A percentile compares a stretch with the other conserved stretches of the same genome.
Evolutionary conservation across 805 yeast species (phyloP).

Genomic region (Kodamaea hsintzibuensis): DNA sequence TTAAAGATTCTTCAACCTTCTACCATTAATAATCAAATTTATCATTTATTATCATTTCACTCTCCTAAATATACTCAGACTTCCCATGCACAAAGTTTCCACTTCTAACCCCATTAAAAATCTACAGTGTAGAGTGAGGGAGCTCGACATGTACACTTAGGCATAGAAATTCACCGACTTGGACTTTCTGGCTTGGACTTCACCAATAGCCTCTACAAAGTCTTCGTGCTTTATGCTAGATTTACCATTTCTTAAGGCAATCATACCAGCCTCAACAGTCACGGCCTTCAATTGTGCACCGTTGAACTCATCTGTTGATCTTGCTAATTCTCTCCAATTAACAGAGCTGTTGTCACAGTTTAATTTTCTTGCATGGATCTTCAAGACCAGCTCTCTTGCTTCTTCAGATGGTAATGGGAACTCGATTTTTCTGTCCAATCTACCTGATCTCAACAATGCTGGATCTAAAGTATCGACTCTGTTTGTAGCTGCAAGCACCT

Average conservation of each 20-base stretch:
- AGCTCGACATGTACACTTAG: slow-evolving; percentile 28
- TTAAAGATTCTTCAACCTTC: background rate
- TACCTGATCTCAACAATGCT: slow-evolving; percentile 96
- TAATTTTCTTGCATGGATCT: slow-evolving; percentile 97
- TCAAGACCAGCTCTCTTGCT: slow-evolving; percentile 93
- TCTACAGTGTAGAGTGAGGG: background rate
- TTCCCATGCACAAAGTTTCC: background rate
- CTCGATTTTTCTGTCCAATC: slow-evolving; percentile 97
- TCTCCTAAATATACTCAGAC: background rate
- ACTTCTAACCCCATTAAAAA: background rate
- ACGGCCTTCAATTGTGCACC: slow-evolving; percentile 99
- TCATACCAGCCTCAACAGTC: slow-evolving; percentile 99
- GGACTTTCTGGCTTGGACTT: slow-evolving; percentile 95
- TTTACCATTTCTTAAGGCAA: slow-evolving; percentile 94
- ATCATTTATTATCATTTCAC: background rate
- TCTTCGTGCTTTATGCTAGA: slow-evolving; percentile 92
- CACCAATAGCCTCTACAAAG: slow-evolving; percentile 96
- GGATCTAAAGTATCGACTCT: slow-evolving; percentile 99
- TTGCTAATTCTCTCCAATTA: slow-evolving; percentile 97
- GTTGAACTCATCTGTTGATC: slow-evolving; percentile 97
- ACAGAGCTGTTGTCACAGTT: slow-evolving; percentile 81
- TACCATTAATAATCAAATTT: background rate
- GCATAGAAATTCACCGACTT: slow-evolving; percentile 97
- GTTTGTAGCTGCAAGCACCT: slow-evolving; percentile 96
- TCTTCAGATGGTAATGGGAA: slow-evolving; percentile 98